Evolutionary conservation across 2,329 filamentous ascomycete species (phyloP).

Genomic region (Fusarium multiceps): DNA sequence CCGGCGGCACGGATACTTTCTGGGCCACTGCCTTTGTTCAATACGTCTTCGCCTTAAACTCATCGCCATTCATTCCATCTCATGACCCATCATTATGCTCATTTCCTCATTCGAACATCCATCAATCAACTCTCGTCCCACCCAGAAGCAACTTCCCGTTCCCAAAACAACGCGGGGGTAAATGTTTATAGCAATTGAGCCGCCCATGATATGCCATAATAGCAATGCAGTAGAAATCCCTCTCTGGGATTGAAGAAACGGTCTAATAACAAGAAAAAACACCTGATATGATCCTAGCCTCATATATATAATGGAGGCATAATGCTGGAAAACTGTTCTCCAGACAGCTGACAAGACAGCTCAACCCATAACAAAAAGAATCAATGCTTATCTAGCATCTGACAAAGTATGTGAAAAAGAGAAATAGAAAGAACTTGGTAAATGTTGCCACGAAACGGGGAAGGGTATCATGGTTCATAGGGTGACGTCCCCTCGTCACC

Average conservation of each 20-base stretch:
- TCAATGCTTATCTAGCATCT: conserved; percentile 33
- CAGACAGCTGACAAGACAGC: conserved; percentile 33
- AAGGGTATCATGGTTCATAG: conserved; percentile 45
- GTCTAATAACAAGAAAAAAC: conserved; percentile 43
- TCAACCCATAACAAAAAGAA: conserved; percentile 22
- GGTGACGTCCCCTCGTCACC: conserved; percentile 48
- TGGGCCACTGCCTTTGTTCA: conserved; percentile 7
- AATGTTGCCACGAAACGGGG: conserved; percentile 31
- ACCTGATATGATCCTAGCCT: conserved; percentile 23
- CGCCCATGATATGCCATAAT: conserved; percentile 34
- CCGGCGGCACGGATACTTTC: conserved; percentile 9
- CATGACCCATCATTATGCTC: conserved; percentile 35
- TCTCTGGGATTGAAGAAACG: conserved; percentile 30
- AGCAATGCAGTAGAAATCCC: conserved; percentile 24
- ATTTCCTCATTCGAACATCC: conserved; percentile 32
- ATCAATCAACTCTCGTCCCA: conserved; percentile 29
- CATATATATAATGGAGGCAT: conserved; percentile 5
- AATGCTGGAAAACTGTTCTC: conserved; percentile 37
- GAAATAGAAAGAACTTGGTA: conserved; percentile 23
- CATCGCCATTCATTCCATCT: conserved; percentile 24
- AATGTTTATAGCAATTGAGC: conserved; percentile 33
- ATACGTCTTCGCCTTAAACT: conserved; percentile 15
- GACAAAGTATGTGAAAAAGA: conserved; percentile 35
- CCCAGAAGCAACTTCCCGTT: conserved; percentile 16
- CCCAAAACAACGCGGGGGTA: conserved; percentile 21